A percentile compares a stretch with the other conserved stretches of the same genome.
phyloP scores from a whole-genome alignment of 2,329 filamentous ascomycete genomes.

The Penicillium paneum region DNA sequence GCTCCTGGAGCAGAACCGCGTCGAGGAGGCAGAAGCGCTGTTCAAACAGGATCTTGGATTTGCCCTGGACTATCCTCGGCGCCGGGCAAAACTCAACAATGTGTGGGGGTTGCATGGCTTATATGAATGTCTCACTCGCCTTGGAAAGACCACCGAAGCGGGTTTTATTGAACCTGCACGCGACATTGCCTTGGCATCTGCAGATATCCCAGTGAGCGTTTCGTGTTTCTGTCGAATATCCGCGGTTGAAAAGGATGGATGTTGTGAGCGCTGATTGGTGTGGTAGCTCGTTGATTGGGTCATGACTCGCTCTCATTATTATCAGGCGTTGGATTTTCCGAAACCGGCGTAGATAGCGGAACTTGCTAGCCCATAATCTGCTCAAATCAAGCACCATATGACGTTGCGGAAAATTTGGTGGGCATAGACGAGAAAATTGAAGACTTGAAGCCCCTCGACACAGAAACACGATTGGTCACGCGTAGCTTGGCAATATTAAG shows the following conservation, averaged over 20 bases:
- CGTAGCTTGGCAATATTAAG: too few relatives aligned
- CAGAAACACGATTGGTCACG: too few relatives aligned
- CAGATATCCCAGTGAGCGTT: constrained; percentile 56
- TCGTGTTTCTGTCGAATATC: constrained; percentile 54
- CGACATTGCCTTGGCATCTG: constrained; percentile 49
- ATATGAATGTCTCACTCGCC: constrained; percentile 60
- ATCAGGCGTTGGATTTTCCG: too few relatives aligned
- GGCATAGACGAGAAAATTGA: too few relatives aligned
- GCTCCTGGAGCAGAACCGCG: constrained; percentile 59
- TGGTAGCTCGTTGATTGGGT: too few relatives aligned
- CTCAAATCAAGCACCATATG: too few relatives aligned
- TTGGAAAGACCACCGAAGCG: constrained; percentile 49
- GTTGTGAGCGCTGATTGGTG: not conserved
- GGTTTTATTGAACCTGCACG: constrained; percentile 47
- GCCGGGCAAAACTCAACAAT: constrained; percentile 65
- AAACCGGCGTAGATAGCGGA: too few relatives aligned
- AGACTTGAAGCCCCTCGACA: too few relatives aligned
- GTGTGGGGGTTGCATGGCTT: constrained; percentile 71
- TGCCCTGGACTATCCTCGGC: constrained; percentile 52
- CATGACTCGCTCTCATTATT: too few relatives aligned
- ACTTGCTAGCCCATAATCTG: too few relatives aligned
- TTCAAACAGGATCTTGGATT: constrained; percentile 61
- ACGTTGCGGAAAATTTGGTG: too few relatives aligned
- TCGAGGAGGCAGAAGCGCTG: constrained; percentile 52
- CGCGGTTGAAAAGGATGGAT: not conserved